These are phyloP conservation scores for Coemansia sp. DNA, from an alignment of 192 early-diverging fungal species.

Conservation along the genomic window DNA sequence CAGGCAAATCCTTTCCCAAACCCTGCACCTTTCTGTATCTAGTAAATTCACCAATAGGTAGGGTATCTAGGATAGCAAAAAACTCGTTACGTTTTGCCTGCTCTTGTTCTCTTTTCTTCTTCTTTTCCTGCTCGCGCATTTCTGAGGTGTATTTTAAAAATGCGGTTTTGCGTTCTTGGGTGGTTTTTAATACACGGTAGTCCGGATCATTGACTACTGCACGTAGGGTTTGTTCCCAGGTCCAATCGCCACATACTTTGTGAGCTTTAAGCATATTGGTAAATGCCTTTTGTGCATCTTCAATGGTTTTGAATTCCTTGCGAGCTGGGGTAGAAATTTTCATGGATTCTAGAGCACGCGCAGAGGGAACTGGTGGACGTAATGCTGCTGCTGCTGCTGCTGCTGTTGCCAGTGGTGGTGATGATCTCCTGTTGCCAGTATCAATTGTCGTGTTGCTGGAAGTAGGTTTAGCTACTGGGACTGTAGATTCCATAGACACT, in stretches of 20 bases:
- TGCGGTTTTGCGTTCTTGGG: conserved; percentile 75
- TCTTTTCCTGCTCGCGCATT: conserved; percentile 54
- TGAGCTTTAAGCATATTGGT: conserved; percentile 64
- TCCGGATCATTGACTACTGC: conserved; percentile 76
- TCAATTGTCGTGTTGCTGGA: no score
- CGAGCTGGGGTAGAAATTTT: conserved; percentile 13
- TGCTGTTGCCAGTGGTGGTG: no score
- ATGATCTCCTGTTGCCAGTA: no score
- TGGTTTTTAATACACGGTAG: conserved; percentile 78
- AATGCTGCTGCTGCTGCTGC: background rate
- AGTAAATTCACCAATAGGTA: conserved; percentile 54
- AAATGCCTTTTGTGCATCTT: conserved; percentile 83
- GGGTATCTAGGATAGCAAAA: conserved; percentile 52
- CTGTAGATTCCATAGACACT: background rate
- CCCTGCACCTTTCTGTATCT: conserved; percentile 51
- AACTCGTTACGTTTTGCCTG: conserved; percentile 55
- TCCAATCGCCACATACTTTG: conserved; percentile 76
- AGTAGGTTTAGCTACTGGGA: background rate
- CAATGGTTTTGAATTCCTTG: conserved; percentile 66
- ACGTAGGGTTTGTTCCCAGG: conserved; percentile 91
- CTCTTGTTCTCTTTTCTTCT: background rate
- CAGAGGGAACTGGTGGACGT: conserved; percentile 10
- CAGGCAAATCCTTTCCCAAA: conserved; percentile 59
- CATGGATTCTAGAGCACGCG: conserved; percentile 6
- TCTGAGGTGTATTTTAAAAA: conserved; percentile 66